Evolutionary conservation across 2,329 filamentous ascomycete species (phyloP), one percentile per base, ranked within the genome.

Genomic region (Trichoderma sp.): DNA sequence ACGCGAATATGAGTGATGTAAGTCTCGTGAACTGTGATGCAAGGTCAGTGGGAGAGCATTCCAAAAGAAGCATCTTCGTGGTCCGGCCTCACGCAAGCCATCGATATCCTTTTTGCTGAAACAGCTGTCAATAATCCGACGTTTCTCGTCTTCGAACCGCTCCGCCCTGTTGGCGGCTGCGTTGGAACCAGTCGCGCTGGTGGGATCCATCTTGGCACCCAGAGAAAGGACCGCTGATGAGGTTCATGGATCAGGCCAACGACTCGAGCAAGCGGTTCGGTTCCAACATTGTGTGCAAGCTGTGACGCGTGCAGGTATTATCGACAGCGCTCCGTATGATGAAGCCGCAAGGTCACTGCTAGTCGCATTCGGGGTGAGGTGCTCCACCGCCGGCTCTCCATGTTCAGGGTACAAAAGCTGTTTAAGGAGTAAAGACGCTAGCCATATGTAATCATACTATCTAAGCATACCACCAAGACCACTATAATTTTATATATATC

Each of bases 1-100:
- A 99, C 93, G 73, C 90, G 87, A 72, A 98, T 93, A 76, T 99
- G 95, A 24, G 95, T 99, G 73, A 99, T 99, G 80, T 99, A 99
- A 41, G 93, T 97, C 80, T 99, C 95, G 67, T 77, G 72, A 47
- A 78, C 77, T 79, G 44, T 12, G 52, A 41, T n/a, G 28, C 14
- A 14, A 50, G 68, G 68, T 69, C 66, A 74, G 69, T 30, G 34
- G n/a, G 41, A 19, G 14, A 17, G 19, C 6, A 19, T n/a, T 12
- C 26, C 19, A n/a, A 39, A 6, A 5, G 15, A 7, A 39, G 43
- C 7, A 26, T 12, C 17, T 7, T 26, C 17, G 14, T 17, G 15
- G 17, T 28, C n/a, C 47, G 26, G 41, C 85, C 90, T 75, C 85
- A 96, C 92, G 83, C 67, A 92, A 90, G 70, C 93, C 93, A 78